Conservation (phyloP, 148 eudicot genomes). For the Agrostemma githago region DNA sequence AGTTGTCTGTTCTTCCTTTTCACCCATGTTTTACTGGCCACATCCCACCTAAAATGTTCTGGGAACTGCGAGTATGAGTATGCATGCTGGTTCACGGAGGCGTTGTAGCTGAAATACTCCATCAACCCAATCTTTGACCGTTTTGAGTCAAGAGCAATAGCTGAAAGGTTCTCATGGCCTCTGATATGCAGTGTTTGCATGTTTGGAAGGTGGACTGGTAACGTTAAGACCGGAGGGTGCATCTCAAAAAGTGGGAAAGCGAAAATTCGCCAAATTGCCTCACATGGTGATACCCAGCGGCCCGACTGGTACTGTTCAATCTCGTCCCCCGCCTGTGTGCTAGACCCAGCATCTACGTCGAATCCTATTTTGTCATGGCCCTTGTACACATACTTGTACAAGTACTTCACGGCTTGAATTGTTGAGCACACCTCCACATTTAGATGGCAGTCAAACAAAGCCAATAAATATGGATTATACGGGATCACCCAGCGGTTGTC, state of each 20-base stretch:
- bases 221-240: neutral
- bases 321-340: neutral
- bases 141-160: neutral
- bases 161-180: neutral
- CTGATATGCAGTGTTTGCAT: neutral
- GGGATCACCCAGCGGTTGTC: neutral
- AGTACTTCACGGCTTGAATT: neutral
- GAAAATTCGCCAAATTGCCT: neutral
- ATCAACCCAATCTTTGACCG: neutral
- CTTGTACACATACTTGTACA: neutral
- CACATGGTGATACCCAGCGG: neutral
- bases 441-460: neutral
- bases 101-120: neutral
- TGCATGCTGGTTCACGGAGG: neutral
- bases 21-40: neutral
- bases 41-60: neutral
- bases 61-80: neutral
- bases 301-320: neutral
- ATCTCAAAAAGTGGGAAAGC: neutral
- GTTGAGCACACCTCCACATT: neutral
- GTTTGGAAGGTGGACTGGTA: neutral
- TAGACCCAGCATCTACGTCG: neutral
- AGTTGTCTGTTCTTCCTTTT: neutral
- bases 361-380: neutral
- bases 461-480: neutral